Evolutionary conservation across 768 basidiomycete species (phyloP).

Genomic region (Tephrocybe sp.): DNA sequence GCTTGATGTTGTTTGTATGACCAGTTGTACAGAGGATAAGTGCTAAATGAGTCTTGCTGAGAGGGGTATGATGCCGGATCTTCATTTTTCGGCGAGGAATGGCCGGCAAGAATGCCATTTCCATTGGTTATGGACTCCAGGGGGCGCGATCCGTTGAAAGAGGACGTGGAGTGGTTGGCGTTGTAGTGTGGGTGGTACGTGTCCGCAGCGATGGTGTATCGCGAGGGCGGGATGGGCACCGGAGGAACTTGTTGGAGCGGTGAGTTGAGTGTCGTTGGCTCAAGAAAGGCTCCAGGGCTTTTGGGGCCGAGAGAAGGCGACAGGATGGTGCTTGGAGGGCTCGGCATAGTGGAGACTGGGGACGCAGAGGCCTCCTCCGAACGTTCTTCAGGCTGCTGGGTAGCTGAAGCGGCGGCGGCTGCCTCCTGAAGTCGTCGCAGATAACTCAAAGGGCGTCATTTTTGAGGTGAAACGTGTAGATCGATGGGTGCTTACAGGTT

Average conservation of each 20-base stretch:
- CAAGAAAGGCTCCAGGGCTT: slow-evolving; percentile 53
- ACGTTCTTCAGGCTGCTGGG: slow-evolving; percentile 32
- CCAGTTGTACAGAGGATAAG: slow-evolving; percentile 71
- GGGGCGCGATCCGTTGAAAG: slow-evolving; percentile 39
- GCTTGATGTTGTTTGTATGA: slow-evolving; percentile 65
- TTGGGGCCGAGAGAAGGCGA: slow-evolving; percentile 46
- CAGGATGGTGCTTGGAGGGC: slow-evolving; percentile 46
- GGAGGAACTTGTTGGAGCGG: slow-evolving; percentile 39
- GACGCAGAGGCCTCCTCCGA: slow-evolving; percentile 41
- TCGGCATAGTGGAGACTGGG: slow-evolving; percentile 47
- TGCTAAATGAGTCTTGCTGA: slow-evolving; percentile 55
- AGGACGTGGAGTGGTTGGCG: slow-evolving; percentile 48
- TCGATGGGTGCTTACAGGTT: slow-evolving; percentile 63
- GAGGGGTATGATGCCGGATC: slow-evolving; percentile 41
- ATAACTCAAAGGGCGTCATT: slow-evolving; percentile 47
- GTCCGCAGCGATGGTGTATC: slow-evolving; percentile 71
- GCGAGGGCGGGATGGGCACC: slow-evolving; percentile 58
- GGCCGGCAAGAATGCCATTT: slow-evolving; percentile 27
- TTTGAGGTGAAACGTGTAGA: neutral
- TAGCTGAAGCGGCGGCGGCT: slow-evolving; percentile 53
- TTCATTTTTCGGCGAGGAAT: slow-evolving; percentile 42
- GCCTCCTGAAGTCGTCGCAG: slow-evolving; percentile 80
- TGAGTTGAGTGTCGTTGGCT: slow-evolving; percentile 43
- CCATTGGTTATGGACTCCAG: slow-evolving; percentile 35
- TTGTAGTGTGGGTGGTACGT: slow-evolving; percentile 60